Evolutionary conservation across 345 rosid genomes (phyloP).

Genomic region (Syzygium jambos): DNA sequence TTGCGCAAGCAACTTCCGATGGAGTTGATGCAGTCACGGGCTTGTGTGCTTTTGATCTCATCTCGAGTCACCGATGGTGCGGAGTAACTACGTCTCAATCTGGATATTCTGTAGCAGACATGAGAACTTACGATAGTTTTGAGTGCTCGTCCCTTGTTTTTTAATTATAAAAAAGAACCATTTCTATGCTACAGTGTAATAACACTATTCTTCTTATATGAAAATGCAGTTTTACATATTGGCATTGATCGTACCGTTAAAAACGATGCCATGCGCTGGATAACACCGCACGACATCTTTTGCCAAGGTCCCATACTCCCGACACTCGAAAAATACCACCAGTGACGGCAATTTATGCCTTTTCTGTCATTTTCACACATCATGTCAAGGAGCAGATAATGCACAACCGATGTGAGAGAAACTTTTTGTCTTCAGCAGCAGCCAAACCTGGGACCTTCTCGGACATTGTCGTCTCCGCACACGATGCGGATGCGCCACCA

Average conservation of each 20-base stretch:
- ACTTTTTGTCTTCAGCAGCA: background rate
- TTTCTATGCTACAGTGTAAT: background rate
- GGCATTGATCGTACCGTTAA: background rate
- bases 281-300: background rate
- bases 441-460: background rate
- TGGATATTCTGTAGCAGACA: background rate
- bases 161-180: background rate
- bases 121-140: too few relatives aligned
- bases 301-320: too few relatives aligned
- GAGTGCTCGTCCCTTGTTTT: background rate
- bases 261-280: background rate
- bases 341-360: background rate
- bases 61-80: background rate
- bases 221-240: background rate
- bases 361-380: background rate
- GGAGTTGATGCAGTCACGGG: background rate
- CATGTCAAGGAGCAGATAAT: background rate
- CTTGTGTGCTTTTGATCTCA: background rate
- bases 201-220: background rate
- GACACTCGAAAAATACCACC: background rate
- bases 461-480: background rate
- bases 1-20: background rate
- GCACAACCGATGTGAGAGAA: background rate
- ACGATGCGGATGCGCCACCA: background rate
- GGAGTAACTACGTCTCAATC: background rate